Conservation (phyloP, 2,329 filamentous ascomycete species). For the Sporothrix luriei region DNA sequence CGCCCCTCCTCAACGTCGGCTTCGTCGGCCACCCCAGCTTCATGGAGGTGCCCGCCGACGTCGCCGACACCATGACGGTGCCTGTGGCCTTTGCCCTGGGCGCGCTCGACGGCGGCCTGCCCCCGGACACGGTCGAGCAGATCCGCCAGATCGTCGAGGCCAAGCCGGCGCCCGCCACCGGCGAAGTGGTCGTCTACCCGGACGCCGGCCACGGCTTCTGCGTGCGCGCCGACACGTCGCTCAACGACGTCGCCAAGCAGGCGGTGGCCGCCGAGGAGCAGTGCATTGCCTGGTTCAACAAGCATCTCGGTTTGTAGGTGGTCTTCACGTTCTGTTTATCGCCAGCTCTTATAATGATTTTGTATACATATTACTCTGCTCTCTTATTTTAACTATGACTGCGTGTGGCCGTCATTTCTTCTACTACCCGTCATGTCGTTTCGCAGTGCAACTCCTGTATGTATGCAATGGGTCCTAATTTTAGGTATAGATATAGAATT, state of each 20-base stretch:
- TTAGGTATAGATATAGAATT: no score
- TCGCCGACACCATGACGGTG: slow-evolving; percentile 48
- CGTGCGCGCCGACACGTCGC: slow-evolving; percentile 42
- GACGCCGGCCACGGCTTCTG: slow-evolving; percentile 49
- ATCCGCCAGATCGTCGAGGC: slow-evolving; percentile 44
- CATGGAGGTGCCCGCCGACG: slow-evolving; percentile 52
- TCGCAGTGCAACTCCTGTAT: neutral
- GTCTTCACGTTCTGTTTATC: neutral
- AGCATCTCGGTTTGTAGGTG: slow-evolving; percentile 26
- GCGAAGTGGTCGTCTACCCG: slow-evolving; percentile 46
- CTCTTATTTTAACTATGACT: neutral
- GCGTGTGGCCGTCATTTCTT: neutral
- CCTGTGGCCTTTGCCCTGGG: slow-evolving; percentile 54
- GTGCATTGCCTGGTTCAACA: slow-evolving; percentile 44
- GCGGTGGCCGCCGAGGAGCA: slow-evolving; percentile 43
- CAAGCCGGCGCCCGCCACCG: slow-evolving; percentile 41
- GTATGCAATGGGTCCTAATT: neutral
- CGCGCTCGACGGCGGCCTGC: slow-evolving; percentile 49
- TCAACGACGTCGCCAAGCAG: slow-evolving; percentile 38
- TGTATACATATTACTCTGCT: neutral
- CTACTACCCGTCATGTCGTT: neutral
- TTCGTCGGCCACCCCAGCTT: slow-evolving; percentile 58
- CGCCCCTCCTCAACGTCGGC: slow-evolving; percentile 53
- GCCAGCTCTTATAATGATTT: neutral
- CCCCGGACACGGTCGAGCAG: slow-evolving; percentile 41